Evolutionary conservation across 202 grass and related monocot species (phyloP).

Genomic region (Cymbopogon flexuosus): DNA sequence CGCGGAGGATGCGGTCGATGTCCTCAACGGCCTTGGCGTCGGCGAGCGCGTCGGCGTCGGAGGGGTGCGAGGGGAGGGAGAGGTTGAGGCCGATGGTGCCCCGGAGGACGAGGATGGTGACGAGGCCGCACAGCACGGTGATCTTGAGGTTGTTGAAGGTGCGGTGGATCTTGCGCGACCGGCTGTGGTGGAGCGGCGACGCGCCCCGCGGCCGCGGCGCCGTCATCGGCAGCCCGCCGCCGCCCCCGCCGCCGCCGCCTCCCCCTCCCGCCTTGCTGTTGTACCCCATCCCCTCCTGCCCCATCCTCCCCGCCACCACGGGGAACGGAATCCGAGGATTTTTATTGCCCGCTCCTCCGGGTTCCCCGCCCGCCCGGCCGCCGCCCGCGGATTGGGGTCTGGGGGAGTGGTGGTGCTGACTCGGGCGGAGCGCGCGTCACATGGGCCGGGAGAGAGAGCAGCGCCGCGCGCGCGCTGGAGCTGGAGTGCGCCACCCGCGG

Average conservation of each 20-base stretch:
- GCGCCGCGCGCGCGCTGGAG: background rate
- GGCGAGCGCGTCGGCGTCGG: constrained; percentile 37
- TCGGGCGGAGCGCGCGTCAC: background rate
- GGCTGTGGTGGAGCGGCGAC: constrained; percentile 30
- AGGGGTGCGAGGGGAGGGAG: constrained; percentile 47
- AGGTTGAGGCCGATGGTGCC: constrained; percentile 83
- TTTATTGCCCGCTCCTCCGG: background rate
- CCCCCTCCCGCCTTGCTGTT: constrained; percentile 5
- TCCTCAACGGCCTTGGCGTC: constrained; percentile 76
- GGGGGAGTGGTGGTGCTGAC: background rate
- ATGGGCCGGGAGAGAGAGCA: constrained; percentile 10
- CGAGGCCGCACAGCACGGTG: constrained; percentile 89
- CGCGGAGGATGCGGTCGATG: constrained; percentile 85
- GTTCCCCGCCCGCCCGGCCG: background rate
- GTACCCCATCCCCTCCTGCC: constrained; percentile 51
- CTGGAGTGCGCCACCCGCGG: background rate
- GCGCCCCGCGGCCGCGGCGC: constrained; percentile 35
- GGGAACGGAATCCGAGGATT: constrained; percentile 21
- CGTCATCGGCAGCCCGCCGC: constrained; percentile 22
- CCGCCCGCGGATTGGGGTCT: background rate
- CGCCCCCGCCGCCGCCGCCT: constrained; percentile 31
- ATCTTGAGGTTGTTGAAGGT: constrained; percentile 99
- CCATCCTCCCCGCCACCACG: constrained; percentile 35
- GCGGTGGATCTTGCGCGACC: constrained; percentile 66
- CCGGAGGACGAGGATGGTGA: constrained; percentile 89